These are phyloP conservation scores for Aspergillus latus DNA, from an alignment of 2,329 filamentous ascomycete species.

Conservation along the genomic window DNA sequence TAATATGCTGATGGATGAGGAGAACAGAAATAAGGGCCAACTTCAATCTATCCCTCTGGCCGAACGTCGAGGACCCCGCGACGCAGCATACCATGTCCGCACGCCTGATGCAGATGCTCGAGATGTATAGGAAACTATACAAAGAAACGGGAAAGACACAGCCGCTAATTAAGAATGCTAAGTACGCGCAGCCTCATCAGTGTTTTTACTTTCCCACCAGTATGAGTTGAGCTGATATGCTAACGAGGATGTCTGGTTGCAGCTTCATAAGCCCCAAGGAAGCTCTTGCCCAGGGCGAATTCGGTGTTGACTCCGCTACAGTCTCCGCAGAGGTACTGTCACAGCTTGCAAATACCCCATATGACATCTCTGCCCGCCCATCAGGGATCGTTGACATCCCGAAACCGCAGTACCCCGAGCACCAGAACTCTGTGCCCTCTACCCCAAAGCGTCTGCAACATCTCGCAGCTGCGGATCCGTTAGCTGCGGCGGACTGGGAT, in stretches of 20 bases:
- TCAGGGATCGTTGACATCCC: conserved; percentile 18
- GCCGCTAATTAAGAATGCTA: conserved; percentile 27
- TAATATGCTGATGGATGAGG: no score
- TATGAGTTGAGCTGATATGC: no score
- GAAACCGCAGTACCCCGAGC: conserved; percentile 45
- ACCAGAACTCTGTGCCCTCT: conserved; percentile 33
- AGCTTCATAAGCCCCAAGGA: conserved; percentile 2
- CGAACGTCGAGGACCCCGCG: conserved; percentile 50
- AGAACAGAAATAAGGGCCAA: conserved; percentile 18
- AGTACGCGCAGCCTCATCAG: background rate
- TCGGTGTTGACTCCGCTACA: background rate
- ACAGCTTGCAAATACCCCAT: background rate
- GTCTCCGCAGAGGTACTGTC: background rate
- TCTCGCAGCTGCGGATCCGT: conserved; percentile 41
- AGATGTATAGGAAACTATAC: conserved; percentile 49
- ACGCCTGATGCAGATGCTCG: conserved; percentile 50
- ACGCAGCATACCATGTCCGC: conserved; percentile 50
- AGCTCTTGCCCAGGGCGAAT: background rate
- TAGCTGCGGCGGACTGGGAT: conserved; percentile 41
- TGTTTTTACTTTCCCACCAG: background rate
- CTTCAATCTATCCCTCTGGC: conserved; percentile 41
- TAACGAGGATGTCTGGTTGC: background rate
- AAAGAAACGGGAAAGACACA: conserved; percentile 50
- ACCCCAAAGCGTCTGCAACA: conserved; percentile 24
- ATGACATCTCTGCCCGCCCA: background rate